These are phyloP conservation scores for Mycena galopus DNA, from an alignment of 768 basidiomycete species.

Conservation along the genomic window DNA sequence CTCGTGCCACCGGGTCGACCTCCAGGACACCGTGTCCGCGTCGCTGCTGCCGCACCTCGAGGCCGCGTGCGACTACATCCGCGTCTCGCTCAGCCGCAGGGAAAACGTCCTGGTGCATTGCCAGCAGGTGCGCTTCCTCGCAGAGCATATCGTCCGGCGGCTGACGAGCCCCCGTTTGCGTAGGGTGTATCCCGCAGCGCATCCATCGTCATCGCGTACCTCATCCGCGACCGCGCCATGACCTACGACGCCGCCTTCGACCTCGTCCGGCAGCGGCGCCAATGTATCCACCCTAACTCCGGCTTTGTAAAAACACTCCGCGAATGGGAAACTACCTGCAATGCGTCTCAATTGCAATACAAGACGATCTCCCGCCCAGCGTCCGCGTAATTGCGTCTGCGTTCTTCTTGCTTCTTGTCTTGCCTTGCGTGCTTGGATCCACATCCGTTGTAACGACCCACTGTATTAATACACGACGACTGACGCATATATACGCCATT, in stretches of 20 bases:
- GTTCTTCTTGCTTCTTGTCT: background rate
- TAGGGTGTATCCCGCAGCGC: constrained; percentile 68
- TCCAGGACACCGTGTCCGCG: constrained; percentile 59
- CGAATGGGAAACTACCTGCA: constrained; percentile 48
- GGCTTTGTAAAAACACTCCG: constrained; percentile 58
- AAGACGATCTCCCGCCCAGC: background rate
- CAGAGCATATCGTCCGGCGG: background rate
- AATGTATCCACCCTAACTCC: constrained; percentile 65
- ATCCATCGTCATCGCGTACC: constrained; percentile 69
- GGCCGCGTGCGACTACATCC: constrained; percentile 62
- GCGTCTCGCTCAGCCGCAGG: constrained; percentile 53
- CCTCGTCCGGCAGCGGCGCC: constrained; percentile 59
- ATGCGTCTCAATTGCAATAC: background rate
- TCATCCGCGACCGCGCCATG: constrained; percentile 65
- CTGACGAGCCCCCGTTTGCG: background rate
- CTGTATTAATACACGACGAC: too few species aligned
- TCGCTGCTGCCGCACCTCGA: constrained; percentile 63
- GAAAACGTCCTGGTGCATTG: constrained; percentile 67
- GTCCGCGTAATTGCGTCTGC: background rate
- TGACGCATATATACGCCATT: too few species aligned
- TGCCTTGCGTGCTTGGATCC: too few species aligned
- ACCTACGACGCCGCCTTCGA: constrained; percentile 62
- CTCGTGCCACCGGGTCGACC: constrained; percentile 59
- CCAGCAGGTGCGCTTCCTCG: constrained; percentile 57
- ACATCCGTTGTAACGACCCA: too few species aligned